phyloP scores from a whole-genome alignment of 1,284 basidiomycete genomes.

The Rhodotorula sp. region DNA sequence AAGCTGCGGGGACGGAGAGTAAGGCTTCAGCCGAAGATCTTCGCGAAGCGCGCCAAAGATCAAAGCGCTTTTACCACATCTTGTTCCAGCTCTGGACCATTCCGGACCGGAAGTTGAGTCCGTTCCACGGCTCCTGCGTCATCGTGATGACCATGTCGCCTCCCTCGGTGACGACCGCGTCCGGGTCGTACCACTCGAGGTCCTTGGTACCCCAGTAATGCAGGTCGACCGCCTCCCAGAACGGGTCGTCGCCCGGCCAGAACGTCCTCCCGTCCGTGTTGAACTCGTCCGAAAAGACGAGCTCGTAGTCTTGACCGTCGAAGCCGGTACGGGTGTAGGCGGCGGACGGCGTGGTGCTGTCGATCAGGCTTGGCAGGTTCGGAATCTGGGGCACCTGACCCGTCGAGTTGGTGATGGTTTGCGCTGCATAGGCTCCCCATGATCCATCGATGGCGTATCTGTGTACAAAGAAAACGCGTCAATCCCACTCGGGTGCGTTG shows the following conservation, averaged over 20 bases:
- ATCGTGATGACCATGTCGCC: constrained; percentile 80
- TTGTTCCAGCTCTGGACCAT: constrained; percentile 69
- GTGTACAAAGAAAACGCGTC: not conserved
- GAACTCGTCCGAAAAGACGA: constrained; percentile 78
- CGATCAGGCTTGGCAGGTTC: constrained; percentile 46
- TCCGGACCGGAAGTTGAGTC: constrained; percentile 66
- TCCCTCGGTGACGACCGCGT: constrained; percentile 70
- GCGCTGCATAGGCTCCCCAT: constrained; percentile 12
- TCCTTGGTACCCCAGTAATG: constrained; percentile 57
- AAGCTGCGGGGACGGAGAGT: constrained; percentile 60
- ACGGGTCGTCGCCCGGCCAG: constrained; percentile 49
- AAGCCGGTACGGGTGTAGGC: constrained; percentile 42
- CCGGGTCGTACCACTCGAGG: constrained; percentile 61
- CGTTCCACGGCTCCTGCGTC: constrained; percentile 63
- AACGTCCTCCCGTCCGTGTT: constrained; percentile 59
- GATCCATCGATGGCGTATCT: constrained; percentile 17
- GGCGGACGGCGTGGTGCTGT: constrained; percentile 49
- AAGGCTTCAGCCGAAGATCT: not conserved
- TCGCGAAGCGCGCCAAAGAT: not conserved
- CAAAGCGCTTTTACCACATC: constrained; percentile 61
- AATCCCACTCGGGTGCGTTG: not conserved
- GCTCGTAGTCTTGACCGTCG: constrained; percentile 46
- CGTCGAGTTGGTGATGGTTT: constrained; percentile 35
- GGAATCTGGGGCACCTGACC: constrained; percentile 44
- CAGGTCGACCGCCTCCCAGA: constrained; percentile 71